phyloP scores from a whole-genome alignment of 306 rosid species.

The Casuarina cunninghamiana region DNA sequence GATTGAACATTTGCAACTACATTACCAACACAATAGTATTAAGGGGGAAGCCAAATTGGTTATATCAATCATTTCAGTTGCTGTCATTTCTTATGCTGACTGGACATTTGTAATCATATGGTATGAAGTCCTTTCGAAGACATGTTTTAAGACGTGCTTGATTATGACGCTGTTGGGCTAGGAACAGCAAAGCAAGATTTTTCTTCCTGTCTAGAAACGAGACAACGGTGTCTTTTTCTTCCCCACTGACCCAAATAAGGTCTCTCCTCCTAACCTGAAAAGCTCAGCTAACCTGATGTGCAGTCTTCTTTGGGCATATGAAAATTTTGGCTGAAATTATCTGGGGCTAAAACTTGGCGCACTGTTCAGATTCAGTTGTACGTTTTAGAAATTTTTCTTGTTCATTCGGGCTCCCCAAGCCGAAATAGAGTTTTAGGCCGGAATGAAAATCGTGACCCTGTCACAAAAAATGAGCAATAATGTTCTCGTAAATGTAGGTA shows the following conservation, averaged over 20 bases:
- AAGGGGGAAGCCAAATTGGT: conserved; percentile 40
- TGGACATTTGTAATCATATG: conserved; percentile 33
- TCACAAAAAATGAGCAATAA: neutral
- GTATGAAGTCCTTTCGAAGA: conserved; percentile 30
- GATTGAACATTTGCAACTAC: conserved; percentile 39
- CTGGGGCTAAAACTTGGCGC: too few species aligned
- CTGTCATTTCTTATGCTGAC: conserved; percentile 40
- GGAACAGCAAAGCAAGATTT: conserved; percentile 11
- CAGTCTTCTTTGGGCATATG: neutral
- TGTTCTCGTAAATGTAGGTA: neutral
- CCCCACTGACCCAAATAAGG: too few species aligned
- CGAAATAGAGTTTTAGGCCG: too few species aligned
- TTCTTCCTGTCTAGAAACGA: too few species aligned
- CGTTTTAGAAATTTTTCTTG: neutral
- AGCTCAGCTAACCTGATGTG: conserved; percentile 23
- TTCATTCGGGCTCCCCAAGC: neutral
- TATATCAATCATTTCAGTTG: conserved; percentile 39
- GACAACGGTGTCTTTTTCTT: too few species aligned
- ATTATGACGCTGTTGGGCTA: conserved; percentile 29
- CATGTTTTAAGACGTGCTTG: conserved; percentile 39
- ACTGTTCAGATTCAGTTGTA: too few species aligned
- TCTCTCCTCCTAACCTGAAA: conserved; percentile 20
- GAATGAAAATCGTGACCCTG: neutral
- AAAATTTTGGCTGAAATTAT: neutral
- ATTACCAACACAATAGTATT: conserved; percentile 35